These are phyloP conservation scores for Waitea zeae DNA, from an alignment of 1,284 basidiomycete genomes.

Conservation along the genomic window DNA sequence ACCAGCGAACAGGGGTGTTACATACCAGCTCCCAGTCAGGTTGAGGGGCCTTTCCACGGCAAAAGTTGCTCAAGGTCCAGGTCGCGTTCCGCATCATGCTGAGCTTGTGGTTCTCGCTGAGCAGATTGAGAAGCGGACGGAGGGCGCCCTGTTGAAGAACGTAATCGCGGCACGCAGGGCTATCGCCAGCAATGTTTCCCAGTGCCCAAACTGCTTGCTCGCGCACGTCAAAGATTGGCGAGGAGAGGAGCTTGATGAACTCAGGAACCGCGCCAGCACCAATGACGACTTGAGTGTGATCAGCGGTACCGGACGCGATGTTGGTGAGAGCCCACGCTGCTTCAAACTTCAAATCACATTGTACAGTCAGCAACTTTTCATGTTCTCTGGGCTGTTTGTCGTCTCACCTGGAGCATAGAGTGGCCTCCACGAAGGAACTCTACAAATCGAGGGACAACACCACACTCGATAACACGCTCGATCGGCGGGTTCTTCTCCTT, in stretches of 20 bases:
- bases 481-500: conserved; percentile 99
- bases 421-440: conserved; percentile 82
- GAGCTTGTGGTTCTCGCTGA: conserved; percentile 84
- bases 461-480: conserved; percentile 95
- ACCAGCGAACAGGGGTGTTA: conserved; percentile 4
- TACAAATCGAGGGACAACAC: conserved; percentile 94
- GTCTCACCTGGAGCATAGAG: conserved; percentile 91
- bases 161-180: conserved; percentile 85
- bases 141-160: conserved; percentile 68
- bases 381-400: too few species aligned
- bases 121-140: conserved; percentile 49
- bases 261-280: conserved; percentile 90
- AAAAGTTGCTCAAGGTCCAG: conserved; percentile 98
- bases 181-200: conserved; percentile 93
- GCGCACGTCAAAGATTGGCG: conserved; percentile 78
- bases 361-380: too few species aligned
- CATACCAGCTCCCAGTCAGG: conserved; percentile 86
- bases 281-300: conserved; percentile 98
- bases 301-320: conserved; percentile 97
- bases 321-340: conserved; percentile 99
- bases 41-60: conserved; percentile 90
- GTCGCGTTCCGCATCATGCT: conserved; percentile 97
- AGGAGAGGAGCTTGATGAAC: conserved; percentile 88
- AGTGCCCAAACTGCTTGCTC: conserved; percentile 97
- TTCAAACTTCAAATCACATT: conserved; percentile 69